These are phyloP conservation scores for Tephrocybe sp. DNA, from an alignment of 768 basidiomycete genomes.

Conservation along the genomic window DNA sequence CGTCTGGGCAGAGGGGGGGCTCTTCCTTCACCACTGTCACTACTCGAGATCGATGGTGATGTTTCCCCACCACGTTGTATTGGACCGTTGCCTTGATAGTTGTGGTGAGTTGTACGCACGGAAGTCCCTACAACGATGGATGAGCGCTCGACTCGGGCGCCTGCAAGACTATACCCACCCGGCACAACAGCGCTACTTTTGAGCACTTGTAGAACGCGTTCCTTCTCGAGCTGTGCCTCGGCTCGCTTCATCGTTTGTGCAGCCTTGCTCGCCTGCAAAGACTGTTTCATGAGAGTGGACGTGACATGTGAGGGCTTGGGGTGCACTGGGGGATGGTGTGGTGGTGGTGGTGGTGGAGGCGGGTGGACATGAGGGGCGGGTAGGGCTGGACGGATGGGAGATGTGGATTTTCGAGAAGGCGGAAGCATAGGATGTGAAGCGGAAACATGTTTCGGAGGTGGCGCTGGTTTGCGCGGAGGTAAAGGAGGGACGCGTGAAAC, in stretches of 20 bases:
- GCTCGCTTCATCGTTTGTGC: slow-evolving; percentile 70
- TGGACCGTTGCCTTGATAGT: slow-evolving; percentile 3
- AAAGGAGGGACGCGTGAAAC: slow-evolving; percentile 42
- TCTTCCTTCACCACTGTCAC: slow-evolving; percentile 7
- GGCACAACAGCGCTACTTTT: slow-evolving; percentile 53
- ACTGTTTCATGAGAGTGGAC: slow-evolving; percentile 70
- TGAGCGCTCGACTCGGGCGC: slow-evolving; percentile 31
- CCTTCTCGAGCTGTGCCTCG: slow-evolving; percentile 66
- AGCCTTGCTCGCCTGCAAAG: slow-evolving; percentile 69
- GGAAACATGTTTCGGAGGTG: slow-evolving; percentile 35
- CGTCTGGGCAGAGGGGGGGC: slow-evolving; percentile 32
- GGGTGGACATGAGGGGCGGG: slow-evolving; percentile 11
- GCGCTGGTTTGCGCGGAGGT: slow-evolving; percentile 48
- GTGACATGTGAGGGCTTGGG: slow-evolving; percentile 52
- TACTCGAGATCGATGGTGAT: slow-evolving; percentile 8
- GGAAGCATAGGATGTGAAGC: slow-evolving; percentile 19
- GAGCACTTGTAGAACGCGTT: slow-evolving; percentile 69
- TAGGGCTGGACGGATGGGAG: slow-evolving; percentile 15
- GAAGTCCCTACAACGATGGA: slow-evolving; percentile 34
- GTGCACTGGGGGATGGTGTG: slow-evolving; percentile 24
- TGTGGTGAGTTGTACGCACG: slow-evolving; percentile 24
- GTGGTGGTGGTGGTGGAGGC: too few species aligned
- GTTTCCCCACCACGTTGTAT: neutral
- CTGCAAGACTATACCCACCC: slow-evolving; percentile 31
- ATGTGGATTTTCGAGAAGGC: slow-evolving; percentile 19